Evolutionary conservation across 2,329 filamentous ascomycete genomes (phyloP).

Genomic region (Aspergillus oerlinghausenensis): DNA sequence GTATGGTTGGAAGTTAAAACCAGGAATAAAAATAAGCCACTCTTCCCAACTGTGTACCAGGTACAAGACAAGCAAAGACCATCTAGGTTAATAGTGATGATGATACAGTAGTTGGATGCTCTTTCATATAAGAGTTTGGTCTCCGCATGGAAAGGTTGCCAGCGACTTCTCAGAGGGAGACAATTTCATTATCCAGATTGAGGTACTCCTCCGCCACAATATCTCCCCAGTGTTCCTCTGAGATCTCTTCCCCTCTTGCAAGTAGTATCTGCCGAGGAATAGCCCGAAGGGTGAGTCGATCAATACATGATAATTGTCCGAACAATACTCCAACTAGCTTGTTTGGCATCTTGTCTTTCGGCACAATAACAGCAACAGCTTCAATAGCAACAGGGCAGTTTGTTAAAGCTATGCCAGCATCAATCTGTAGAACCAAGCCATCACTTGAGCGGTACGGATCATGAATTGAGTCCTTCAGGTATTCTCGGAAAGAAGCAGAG

Average conservation of each 20-base stretch:
- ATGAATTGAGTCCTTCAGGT: constrained; percentile 2
- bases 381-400: constrained; percentile 3
- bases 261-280: constrained; percentile 8
- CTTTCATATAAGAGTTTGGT: not conserved
- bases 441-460: constrained; percentile 5
- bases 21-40: too few relatives aligned
- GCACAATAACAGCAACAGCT: constrained; percentile 1
- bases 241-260: constrained; percentile 4
- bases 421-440: constrained; percentile 3
- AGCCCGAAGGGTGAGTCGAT: constrained; percentile 4
- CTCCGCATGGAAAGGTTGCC: not conserved
- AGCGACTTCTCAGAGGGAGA: constrained; percentile 1
- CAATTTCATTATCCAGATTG: constrained; percentile 4
- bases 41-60: too few relatives aligned
- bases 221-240: constrained; percentile 9
- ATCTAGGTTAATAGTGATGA: too few relatives aligned
- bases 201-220: constrained; percentile 11
- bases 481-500: constrained; percentile 3
- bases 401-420: constrained; percentile 2
- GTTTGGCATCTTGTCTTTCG: constrained; percentile 6
- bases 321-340: constrained; percentile 7
- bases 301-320: constrained; percentile 6
- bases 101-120: too few relatives aligned
- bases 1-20: too few relatives aligned
- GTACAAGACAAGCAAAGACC: too few relatives aligned